phyloP scores from a whole-genome alignment of 805 yeast species.

The Candida coleopterorum region DNA sequence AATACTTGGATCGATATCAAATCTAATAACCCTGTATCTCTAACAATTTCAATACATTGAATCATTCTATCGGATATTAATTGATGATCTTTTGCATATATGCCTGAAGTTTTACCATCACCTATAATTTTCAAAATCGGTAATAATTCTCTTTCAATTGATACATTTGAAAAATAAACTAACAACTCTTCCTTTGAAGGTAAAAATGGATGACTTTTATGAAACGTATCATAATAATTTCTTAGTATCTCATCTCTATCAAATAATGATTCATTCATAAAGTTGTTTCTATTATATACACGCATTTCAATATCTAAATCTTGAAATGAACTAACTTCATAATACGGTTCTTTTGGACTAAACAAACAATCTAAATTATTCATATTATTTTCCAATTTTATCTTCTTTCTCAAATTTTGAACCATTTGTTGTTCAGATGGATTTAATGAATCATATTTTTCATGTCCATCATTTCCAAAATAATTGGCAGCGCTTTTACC shows the following conservation, averaged over 20 bases:
- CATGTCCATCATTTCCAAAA: slow-evolving; percentile 1
- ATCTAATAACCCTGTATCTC: slow-evolving; percentile 23
- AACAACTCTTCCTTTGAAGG: slow-evolving; percentile 35
- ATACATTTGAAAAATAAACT: slow-evolving; percentile 26
- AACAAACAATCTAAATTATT: slow-evolving; percentile 11
- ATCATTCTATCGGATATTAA: slow-evolving; percentile 14
- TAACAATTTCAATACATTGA: slow-evolving; percentile 15
- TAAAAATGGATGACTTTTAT: slow-evolving; percentile 43
- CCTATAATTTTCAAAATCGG: slow-evolving; percentile 45
- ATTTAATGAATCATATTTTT: no score
- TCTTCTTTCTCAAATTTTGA: slow-evolving; percentile 8
- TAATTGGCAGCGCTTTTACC: slow-evolving; percentile 11
- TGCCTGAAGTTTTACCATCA: slow-evolving; percentile 38
- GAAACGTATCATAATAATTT: slow-evolving; percentile 12
- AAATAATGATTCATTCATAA: slow-evolving; percentile 9
- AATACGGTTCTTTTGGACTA: slow-evolving; percentile 6
- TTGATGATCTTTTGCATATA: slow-evolving; percentile 11
- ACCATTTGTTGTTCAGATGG: slow-evolving; percentile 6
- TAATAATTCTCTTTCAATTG: slow-evolving; percentile 37
- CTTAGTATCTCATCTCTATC: slow-evolving; percentile 10
- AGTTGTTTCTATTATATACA: slow-evolving; percentile 7
- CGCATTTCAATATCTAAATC: slow-evolving; percentile 4
- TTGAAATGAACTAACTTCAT: slow-evolving; percentile 8
- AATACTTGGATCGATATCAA: slow-evolving; percentile 40
- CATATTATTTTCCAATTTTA: slow-evolving; percentile 10